A percentile compares a stretch with the other conserved stretches of the same genome.
Evolutionary conservation across 2,329 filamentous ascomycete species (phyloP).

Genomic region (Botryotinia globosa): DNA sequence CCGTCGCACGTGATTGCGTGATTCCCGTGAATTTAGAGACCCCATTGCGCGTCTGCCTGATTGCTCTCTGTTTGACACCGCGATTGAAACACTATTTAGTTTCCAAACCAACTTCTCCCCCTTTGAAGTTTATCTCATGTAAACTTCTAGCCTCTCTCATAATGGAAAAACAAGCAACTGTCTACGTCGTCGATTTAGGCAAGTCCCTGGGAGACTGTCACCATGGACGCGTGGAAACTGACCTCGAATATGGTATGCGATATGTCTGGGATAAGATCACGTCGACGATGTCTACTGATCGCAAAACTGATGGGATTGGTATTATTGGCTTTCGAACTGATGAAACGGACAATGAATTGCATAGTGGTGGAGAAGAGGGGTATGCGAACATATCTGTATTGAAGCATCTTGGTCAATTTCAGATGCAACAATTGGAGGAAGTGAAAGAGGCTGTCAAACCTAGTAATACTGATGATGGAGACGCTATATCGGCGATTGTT

Average conservation of each 20-base stretch:
- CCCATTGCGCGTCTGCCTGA: slow-evolving; percentile 18
- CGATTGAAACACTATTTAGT: background rate
- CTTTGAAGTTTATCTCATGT: background rate
- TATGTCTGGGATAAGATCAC: slow-evolving; percentile 96
- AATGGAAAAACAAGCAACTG: slow-evolving; percentile 92
- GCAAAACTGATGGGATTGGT: slow-evolving; percentile 73
- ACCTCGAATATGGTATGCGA: slow-evolving; percentile 84
- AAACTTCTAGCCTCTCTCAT: slow-evolving; percentile 27
- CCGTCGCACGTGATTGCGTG: slow-evolving; percentile 19
- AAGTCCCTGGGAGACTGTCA: slow-evolving; percentile 74
- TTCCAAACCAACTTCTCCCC: background rate
- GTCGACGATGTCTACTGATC: slow-evolving; percentile 62
- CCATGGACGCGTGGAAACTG: slow-evolving; percentile 69
- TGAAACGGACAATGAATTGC: slow-evolving; percentile 65
- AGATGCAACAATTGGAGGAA: slow-evolving; percentile 65
- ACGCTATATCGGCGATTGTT: slow-evolving; percentile 84
- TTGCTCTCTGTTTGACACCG: background rate
- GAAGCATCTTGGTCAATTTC: slow-evolving; percentile 60
- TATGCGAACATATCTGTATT: slow-evolving; percentile 82
- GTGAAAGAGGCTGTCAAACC: slow-evolving; percentile 64
- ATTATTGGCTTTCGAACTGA: slow-evolving; percentile 83
- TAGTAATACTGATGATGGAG: slow-evolving; percentile 67
- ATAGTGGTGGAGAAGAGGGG: slow-evolving; percentile 52
- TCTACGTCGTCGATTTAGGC: slow-evolving; percentile 89
- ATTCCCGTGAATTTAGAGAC: background rate